A percentile compares a stretch with the other conserved stretches of the same genome.
These are phyloP conservation scores for Entomophthora muscae DNA, from an alignment of 371 early-diverging fungal species.

Conservation along the genomic window DNA sequence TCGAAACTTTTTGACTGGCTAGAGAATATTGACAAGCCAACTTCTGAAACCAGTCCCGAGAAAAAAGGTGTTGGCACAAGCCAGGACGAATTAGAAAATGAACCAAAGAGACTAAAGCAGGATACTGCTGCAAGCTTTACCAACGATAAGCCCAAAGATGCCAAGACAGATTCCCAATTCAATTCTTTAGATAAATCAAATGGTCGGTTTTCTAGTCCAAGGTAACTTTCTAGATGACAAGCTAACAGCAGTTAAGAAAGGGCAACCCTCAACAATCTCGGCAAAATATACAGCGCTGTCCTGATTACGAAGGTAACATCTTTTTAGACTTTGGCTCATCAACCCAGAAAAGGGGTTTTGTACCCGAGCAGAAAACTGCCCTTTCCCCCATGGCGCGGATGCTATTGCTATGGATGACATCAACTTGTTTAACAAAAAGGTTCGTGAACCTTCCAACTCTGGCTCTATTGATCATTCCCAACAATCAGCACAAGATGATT, in stretches of 20 bases:
- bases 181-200: neutral
- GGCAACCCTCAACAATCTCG: neutral
- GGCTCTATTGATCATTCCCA: neutral
- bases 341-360: slow-evolving; percentile 53
- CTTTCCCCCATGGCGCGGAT: slow-evolving; percentile 58
- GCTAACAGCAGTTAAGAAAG: neutral
- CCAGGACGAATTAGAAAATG: neutral
- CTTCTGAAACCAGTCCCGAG: neutral
- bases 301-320: neutral
- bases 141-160: too few species aligned
- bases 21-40: neutral
- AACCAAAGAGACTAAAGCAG: neutral
- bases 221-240: neutral
- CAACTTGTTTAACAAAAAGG: neutral
- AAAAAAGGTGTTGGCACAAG: neutral
- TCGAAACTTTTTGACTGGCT: neutral
- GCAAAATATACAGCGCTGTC: neutral
- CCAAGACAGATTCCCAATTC: neutral
- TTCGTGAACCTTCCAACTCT: neutral
- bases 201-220: neutral
- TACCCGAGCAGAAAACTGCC: slow-evolving; percentile 60
- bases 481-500: neutral
- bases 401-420: neutral
- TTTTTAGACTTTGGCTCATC: neutral
- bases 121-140: neutral